These are phyloP conservation scores for cucumber (Cucumis sativus) DNA, from an alignment of 306 rosid species.

Conservation along the genomic window DNA sequence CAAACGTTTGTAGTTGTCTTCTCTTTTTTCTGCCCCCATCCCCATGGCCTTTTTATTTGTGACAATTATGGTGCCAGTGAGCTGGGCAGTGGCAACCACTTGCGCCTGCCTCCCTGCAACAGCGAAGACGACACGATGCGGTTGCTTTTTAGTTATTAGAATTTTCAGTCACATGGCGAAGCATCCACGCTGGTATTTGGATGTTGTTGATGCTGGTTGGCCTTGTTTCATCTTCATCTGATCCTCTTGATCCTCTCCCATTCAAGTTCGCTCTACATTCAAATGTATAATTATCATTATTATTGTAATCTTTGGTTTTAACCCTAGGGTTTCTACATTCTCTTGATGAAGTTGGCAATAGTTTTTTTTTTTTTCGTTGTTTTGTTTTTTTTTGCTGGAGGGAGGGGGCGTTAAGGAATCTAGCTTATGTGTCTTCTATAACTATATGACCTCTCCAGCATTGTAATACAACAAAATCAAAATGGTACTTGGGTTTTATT, in stretches of 20 bases:
- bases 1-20: not conserved
- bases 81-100: not conserved
- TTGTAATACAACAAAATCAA: not conserved
- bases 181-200: conserved; percentile 70
- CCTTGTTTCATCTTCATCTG: conserved; percentile 23
- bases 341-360: not conserved
- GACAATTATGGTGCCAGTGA: not conserved
- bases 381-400: too few relatives aligned
- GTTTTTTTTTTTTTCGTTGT: not conserved
- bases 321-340: not conserved
- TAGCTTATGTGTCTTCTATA: not conserved
- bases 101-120: not conserved
- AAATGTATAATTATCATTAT: not conserved
- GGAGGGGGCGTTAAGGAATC: too few relatives aligned
- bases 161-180: conserved; percentile 27
- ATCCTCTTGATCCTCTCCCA: conserved; percentile 29
- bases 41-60: not conserved
- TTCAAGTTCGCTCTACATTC: conserved; percentile 35
- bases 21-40: not conserved
- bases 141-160: not conserved
- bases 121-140: not conserved
- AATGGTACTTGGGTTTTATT: not conserved
- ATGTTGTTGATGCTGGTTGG: conserved; percentile 5
- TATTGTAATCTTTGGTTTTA: not conserved
- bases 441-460: not conserved